Base-by-base conservation (phyloP, 2,329 filamentous ascomycete species). In the Akanthomyces uredinophilus region DNA sequence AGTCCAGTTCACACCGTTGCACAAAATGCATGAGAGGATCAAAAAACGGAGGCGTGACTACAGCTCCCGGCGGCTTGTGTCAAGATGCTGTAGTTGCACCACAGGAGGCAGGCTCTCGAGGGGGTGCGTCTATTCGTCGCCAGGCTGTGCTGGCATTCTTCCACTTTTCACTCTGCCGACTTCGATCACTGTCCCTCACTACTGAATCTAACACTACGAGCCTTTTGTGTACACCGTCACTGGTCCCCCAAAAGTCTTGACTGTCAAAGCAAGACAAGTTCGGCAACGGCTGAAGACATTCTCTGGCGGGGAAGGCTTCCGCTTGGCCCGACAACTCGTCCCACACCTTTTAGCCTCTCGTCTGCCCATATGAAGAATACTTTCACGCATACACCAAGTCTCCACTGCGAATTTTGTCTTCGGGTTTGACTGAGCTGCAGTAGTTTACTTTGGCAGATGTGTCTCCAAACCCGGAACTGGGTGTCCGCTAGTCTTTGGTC, bases 251-350 rank as follows among this genome's bases (percentile, higher is more conserved):
- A 29, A 32, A 49, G 32, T n/a, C 46, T 14, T 18, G 22, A 39
- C 46, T 24, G 27, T 14, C 37, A 16, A 14, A 20, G 37, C 57
- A 27, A 58, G 55, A 50, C 55, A 58, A 20, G 57, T 60, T 51
- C 57, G 35, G 32, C 47, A 51, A 52, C 35, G 37, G 57, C 57
- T 60, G 47, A 60, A 60, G 57, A 32, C 49, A 52, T 32, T 32
- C 37, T 27, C 24, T 37, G 27, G 57, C 57, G 57, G 57, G 57
- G 57, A 60, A 60, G 5, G 18, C 57, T 44, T 44, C 57, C 57
- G 57, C 57, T 43, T 60, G 35, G 24, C 16, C 57, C 57, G 37
- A 44, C 10, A 52, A 51, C 6, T 44, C 47, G 35, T 60, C 39
- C 47, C 57, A 51, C 57, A 60, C 37, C 47, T 50, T 37, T 27